Percentiles rank a stretch among this genome's conserved stretches.
These are phyloP conservation scores for Solanum appendiculatum DNA, from an alignment of 257 asterid genomes.

Conservation along the genomic window DNA sequence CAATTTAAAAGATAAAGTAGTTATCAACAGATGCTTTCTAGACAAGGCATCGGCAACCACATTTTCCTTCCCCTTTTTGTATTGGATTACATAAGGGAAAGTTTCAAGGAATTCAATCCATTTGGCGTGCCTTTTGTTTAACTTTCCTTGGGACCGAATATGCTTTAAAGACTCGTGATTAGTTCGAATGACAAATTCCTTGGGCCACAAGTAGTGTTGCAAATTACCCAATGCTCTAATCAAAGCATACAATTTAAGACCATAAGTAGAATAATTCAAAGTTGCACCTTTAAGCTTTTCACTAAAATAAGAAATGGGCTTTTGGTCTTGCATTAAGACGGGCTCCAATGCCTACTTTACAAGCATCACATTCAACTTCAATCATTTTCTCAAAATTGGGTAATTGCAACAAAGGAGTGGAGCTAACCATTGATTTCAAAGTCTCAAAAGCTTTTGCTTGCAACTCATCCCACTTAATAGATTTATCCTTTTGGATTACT, in stretches of 20 bases:
- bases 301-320: neutral
- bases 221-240: neutral
- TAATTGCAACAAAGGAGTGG: neutral
- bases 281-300: neutral
- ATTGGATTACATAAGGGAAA: too few relatives aligned
- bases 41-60: neutral
- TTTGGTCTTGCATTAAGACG: neutral
- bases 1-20: too few relatives aligned
- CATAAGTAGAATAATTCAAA: too few relatives aligned
- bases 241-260: too few relatives aligned
- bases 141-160: neutral
- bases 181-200: neutral
- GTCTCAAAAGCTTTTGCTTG: neutral
- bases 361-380: neutral
- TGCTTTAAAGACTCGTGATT: neutral
- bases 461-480: neutral
- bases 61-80: too few relatives aligned
- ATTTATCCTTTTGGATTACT: too few relatives aligned
- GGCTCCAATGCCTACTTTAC: neutral
- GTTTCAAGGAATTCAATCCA: neutral
- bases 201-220: neutral
- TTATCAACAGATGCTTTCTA: neutral
- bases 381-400: neutral
- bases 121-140: too few relatives aligned
- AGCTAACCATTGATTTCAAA: neutral